These are phyloP conservation scores for Rhododendron griersonianum DNA, from an alignment of 148 eudicot genomes.

Conservation along the genomic window DNA sequence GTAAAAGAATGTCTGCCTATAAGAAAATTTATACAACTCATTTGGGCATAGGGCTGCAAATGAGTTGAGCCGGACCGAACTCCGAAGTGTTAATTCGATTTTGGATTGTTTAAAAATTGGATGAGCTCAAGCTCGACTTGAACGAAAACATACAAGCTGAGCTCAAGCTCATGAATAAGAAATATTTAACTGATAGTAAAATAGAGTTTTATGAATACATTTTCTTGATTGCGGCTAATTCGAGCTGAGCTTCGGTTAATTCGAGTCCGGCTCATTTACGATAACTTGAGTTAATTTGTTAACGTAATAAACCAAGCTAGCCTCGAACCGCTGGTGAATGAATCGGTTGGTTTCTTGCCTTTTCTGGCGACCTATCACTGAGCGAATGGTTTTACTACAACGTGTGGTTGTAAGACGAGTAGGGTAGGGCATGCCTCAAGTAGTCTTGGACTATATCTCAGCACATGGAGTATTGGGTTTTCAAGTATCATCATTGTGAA, in stretches of 20 bases:
- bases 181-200: background rate
- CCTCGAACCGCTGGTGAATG: background rate
- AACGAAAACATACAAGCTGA: background rate
- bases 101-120: background rate
- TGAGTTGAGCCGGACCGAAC: background rate
- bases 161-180: background rate
- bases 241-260: background rate
- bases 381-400: background rate
- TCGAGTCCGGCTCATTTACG: background rate
- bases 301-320: background rate
- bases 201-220: background rate
- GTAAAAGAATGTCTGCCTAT: background rate
- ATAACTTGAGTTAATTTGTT: background rate
- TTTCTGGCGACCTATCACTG: background rate
- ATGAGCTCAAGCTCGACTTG: background rate
- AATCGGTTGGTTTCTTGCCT: background rate
- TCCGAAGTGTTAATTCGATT: background rate
- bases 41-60: background rate
- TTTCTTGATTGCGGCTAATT: background rate
- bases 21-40: too few relatives aligned
- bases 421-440: background rate
- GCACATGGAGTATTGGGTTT: background rate
- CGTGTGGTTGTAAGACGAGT: background rate
- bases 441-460: background rate
- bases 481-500: background rate